Conservation (phyloP, 805 yeast species). For the Candida pseudofarinosa region DNA sequence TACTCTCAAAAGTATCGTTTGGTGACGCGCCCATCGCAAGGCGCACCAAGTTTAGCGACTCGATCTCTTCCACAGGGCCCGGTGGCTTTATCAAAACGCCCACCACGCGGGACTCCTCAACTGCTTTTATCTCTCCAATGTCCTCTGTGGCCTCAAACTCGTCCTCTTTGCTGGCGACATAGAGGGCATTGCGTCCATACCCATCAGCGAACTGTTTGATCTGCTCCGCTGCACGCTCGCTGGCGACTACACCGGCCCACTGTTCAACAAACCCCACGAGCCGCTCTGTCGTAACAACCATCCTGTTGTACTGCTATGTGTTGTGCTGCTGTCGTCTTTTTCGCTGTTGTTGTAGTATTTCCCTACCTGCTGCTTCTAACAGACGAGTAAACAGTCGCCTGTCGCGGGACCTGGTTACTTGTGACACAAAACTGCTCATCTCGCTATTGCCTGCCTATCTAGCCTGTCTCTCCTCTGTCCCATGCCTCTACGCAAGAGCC, state of each 20-base stretch:
- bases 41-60: constrained; percentile 31
- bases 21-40: constrained; percentile 12
- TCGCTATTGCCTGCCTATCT: no score
- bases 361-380: not conserved
- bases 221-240: not conserved
- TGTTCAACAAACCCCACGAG: not conserved
- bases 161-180: constrained; percentile 10
- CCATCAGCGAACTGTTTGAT: constrained; percentile 3
- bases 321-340: no score
- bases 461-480: no score
- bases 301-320: no score
- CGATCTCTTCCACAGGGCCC: constrained; percentile 20
- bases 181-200: constrained; percentile 18
- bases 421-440: no score
- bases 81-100: constrained; percentile 43
- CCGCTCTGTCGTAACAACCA: not conserved
- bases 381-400: not conserved
- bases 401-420: no score
- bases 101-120: constrained; percentile 13
- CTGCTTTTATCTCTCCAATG: constrained; percentile 3
- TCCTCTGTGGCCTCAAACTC: constrained; percentile 9
- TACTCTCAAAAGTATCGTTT: constrained; percentile 40
- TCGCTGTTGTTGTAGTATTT: no score
- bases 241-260: not conserved
- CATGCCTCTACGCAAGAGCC: no score